These are phyloP conservation scores for Kernera saxatilis DNA, from an alignment of 345 rosid species.

Conservation along the genomic window DNA sequence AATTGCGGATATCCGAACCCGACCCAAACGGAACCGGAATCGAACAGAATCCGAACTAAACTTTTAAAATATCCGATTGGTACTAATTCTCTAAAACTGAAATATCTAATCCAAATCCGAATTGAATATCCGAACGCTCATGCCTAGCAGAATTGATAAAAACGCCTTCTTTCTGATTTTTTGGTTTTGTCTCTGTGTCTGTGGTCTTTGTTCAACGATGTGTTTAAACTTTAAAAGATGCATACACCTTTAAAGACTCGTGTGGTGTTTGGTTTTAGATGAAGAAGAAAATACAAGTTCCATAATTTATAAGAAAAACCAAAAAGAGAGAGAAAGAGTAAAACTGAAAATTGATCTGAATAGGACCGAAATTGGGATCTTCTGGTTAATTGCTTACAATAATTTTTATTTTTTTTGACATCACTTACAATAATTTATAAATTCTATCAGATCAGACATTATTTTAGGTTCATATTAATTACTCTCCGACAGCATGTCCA, in stretches of 20 bases:
- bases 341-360: neutral
- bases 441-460: too few species aligned
- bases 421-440: too few species aligned
- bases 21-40: too few species aligned
- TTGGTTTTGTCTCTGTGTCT: neutral
- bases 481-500: constrained; percentile 25
- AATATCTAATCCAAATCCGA: too few species aligned
- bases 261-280: constrained; percentile 23
- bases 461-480: constrained; percentile 1
- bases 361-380: neutral
- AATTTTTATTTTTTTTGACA: too few species aligned
- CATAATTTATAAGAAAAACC: neutral
- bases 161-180: neutral
- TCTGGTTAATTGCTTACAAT: neutral
- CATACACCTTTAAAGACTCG: constrained; percentile 10
- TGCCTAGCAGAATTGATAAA: neutral
- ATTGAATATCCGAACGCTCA: too few species aligned
- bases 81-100: too few species aligned
- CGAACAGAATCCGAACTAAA: too few species aligned
- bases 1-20: too few species aligned
- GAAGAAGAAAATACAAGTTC: neutral
- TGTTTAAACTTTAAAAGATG: constrained; percentile 5
- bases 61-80: too few species aligned
- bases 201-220: constrained; percentile 31
- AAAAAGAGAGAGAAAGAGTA: neutral